These are phyloP conservation scores for Spongospora subterranea DNA, from an alignment of 208 protist species.

Conservation along the genomic window DNA sequence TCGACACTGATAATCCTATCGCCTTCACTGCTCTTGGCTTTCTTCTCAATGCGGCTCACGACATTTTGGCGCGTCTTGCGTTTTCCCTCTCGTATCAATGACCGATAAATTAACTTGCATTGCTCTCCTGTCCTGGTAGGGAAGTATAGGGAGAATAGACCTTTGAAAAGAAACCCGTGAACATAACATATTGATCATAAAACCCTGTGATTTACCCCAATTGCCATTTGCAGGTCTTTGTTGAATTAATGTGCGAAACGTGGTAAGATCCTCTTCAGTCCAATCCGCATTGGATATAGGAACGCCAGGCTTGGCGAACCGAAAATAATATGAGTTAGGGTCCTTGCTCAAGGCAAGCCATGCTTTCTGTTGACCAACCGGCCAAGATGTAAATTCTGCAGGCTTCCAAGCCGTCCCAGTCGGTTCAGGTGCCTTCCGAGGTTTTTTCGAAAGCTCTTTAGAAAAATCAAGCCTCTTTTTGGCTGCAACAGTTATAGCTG, in stretches of 20 bases:
- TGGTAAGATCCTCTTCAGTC: neutral
- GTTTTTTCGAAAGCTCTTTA: neutral
- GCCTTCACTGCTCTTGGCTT: too few species aligned
- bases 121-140: neutral
- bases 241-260: neutral
- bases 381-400: neutral
- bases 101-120: neutral
- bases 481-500: neutral
- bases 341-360: neutral
- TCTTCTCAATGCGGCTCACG: neutral
- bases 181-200: neutral
- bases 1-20: too few species aligned
- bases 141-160: constrained; percentile 36
- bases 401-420: neutral
- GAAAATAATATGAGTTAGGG: constrained; percentile 22
- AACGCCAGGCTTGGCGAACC: constrained; percentile 1
- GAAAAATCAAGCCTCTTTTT: neutral
- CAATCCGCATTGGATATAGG: neutral
- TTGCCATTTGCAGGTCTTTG: neutral
- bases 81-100: neutral
- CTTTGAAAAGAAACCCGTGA: neutral
- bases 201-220: neutral
- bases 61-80: neutral
- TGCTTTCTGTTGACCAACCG: neutral
- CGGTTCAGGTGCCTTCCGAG: neutral